Percentiles rank a stretch among this genome's conserved stretches.
phyloP scores from a whole-genome alignment of 805 yeast genomes.

The Suhomyces kilbournensis region DNA sequence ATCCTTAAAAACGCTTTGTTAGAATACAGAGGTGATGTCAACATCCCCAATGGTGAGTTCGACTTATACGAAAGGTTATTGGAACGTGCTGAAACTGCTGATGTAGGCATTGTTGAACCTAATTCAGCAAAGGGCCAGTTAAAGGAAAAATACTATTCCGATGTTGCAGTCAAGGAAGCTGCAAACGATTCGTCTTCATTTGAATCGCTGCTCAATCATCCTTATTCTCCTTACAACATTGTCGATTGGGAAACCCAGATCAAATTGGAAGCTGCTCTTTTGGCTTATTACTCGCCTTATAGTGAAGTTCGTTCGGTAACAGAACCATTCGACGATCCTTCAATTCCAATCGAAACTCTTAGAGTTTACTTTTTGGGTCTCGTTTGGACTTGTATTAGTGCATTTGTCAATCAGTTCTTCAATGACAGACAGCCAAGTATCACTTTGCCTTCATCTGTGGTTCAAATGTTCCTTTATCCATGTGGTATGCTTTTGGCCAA shows the following conservation, averaged over 20 bases:
- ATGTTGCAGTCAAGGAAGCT: neutral
- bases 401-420: slow-evolving; percentile 17
- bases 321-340: slow-evolving; percentile 21
- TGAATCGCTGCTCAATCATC: neutral
- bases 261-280: slow-evolving; percentile 17
- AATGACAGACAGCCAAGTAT: slow-evolving; percentile 15
- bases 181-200: slow-evolving; percentile 23
- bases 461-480: slow-evolving; percentile 17
- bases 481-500: slow-evolving; percentile 11
- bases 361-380: slow-evolving; percentile 23
- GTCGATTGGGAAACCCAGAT: slow-evolving; percentile 18
- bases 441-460: slow-evolving; percentile 11
- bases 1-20: slow-evolving; percentile 27
- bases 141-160: neutral
- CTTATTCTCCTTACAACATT: neutral
- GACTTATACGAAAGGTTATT: slow-evolving; percentile 22
- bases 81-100: neutral
- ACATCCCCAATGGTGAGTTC: slow-evolving; percentile 27
- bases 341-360: slow-evolving; percentile 33
- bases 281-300: slow-evolving; percentile 28
- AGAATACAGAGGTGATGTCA: slow-evolving; percentile 30
- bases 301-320: slow-evolving; percentile 33
- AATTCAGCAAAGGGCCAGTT: neutral
- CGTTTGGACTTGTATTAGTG: slow-evolving; percentile 15
- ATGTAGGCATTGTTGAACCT: neutral